Conservation (phyloP, 352 stramenopile species). For the Phytophthora chlamydospora region DNA sequence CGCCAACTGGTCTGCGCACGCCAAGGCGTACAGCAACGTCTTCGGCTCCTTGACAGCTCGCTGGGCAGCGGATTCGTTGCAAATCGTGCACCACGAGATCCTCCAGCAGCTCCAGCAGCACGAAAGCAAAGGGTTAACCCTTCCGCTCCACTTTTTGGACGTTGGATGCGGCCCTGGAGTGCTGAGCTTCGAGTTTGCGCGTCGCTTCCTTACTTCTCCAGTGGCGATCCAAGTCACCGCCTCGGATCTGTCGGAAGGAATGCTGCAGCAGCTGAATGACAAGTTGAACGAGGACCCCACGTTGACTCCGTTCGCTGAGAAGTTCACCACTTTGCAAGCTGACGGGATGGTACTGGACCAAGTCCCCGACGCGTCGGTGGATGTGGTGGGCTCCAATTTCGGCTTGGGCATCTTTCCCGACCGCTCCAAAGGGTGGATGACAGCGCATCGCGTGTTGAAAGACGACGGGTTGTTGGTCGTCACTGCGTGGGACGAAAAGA, state of each 20-base stretch:
- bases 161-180: slow-evolving; percentile 41
- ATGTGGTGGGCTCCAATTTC: slow-evolving; percentile 53
- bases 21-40: too few relatives aligned
- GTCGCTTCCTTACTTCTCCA: slow-evolving; percentile 26
- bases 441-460: slow-evolving; percentile 43
- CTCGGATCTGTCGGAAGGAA: slow-evolving; percentile 48
- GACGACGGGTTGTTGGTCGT: slow-evolving; percentile 45
- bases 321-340: slow-evolving; percentile 47
- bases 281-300: slow-evolving; percentile 24
- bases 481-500: slow-evolving; percentile 48
- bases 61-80: too few relatives aligned
- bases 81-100: too few relatives aligned
- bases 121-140: background rate
- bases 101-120: slow-evolving; percentile 1
- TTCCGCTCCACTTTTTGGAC: slow-evolving; percentile 17
- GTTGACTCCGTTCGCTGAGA: slow-evolving; percentile 22
- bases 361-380: slow-evolving; percentile 37
- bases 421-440: slow-evolving; percentile 34
- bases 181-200: slow-evolving; percentile 45
- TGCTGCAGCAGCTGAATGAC: slow-evolving; percentile 41
- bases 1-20: too few relatives aligned
- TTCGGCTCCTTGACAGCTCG: too few relatives aligned
- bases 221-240: slow-evolving; percentile 40
- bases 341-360: slow-evolving; percentile 44
- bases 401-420: slow-evolving; percentile 50